phyloP scores from a whole-genome alignment of 148 eudicot species.

The Polygonum aviculare region DNA sequence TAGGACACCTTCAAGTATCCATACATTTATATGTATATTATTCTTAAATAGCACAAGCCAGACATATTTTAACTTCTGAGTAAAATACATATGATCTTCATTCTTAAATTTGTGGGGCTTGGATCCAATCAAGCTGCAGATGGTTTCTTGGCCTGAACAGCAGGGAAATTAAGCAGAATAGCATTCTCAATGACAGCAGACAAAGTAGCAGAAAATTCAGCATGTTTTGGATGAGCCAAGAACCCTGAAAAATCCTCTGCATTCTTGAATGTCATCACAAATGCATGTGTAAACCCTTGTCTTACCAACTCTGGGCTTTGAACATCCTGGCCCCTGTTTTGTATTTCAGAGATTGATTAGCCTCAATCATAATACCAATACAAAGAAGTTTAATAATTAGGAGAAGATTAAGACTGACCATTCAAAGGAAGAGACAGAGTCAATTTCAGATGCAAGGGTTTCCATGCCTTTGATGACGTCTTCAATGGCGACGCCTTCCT shows the following conservation, averaged over 20 bases:
- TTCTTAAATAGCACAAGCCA: neutral
- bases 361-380: neutral
- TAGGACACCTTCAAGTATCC: neutral
- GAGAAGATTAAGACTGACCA: constrained; percentile 34
- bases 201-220: constrained; percentile 55
- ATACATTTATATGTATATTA: neutral
- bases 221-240: constrained; percentile 56
- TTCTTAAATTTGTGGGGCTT: neutral
- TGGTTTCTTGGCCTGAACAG: constrained; percentile 40
- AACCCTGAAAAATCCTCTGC: constrained; percentile 60
- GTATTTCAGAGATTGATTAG: neutral
- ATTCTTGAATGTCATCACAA: constrained; percentile 58
- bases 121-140: neutral
- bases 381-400: neutral
- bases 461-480: constrained; percentile 72
- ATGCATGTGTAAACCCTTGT: constrained; percentile 89
- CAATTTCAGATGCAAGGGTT: constrained; percentile 54
- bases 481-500: constrained; percentile 58
- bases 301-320: constrained; percentile 77
- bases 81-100: neutral
- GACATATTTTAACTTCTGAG: neutral
- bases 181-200: constrained; percentile 57
- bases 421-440: constrained; percentile 57
- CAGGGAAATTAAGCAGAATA: constrained; percentile 70
- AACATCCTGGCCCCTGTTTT: constrained; percentile 66